phyloP scores from a whole-genome alignment of 2,329 filamentous ascomycete species.

The Berkeleyomyces rouxiae region DNA sequence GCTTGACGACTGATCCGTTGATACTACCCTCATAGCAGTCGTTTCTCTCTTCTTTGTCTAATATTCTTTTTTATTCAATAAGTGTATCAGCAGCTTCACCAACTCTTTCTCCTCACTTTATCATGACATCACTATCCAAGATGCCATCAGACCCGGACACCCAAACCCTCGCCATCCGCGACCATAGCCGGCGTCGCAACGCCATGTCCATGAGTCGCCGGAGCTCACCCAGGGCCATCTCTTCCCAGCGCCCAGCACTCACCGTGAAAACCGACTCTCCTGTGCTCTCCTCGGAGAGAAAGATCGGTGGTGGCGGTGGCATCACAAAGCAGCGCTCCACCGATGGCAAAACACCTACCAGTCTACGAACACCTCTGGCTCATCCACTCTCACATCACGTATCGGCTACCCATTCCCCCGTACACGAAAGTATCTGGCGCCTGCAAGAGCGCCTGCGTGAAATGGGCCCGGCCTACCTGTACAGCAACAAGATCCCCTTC shows the following conservation, averaged over 20 bases:
- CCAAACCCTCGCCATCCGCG: background rate
- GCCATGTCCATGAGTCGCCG: background rate
- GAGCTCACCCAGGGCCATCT: background rate
- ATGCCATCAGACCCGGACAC: background rate
- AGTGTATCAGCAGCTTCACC: background rate
- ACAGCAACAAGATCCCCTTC: background rate
- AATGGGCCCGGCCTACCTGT: conserved; percentile 12
- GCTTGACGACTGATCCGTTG: background rate
- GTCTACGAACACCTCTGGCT: background rate
- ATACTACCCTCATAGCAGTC: background rate
- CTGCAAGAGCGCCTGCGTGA: conserved; percentile 11
- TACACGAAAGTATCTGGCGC: conserved; percentile 11
- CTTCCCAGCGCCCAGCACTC: conserved; percentile 5
- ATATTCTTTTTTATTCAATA: background rate
- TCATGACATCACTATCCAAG: background rate
- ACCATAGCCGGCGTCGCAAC: background rate
- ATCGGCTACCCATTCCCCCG: background rate
- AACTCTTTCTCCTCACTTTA: background rate
- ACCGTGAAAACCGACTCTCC: conserved; percentile 7
- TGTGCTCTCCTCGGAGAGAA: background rate
- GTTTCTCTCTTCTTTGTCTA: background rate
- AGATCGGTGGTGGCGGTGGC: background rate
- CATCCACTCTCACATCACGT: background rate
- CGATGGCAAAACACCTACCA: background rate
- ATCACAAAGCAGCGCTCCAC: conserved; percentile 1